These are phyloP conservation scores for Albophoma yamanashiensis DNA, from an alignment of 2,329 filamentous ascomycete species.

Conservation along the genomic window DNA sequence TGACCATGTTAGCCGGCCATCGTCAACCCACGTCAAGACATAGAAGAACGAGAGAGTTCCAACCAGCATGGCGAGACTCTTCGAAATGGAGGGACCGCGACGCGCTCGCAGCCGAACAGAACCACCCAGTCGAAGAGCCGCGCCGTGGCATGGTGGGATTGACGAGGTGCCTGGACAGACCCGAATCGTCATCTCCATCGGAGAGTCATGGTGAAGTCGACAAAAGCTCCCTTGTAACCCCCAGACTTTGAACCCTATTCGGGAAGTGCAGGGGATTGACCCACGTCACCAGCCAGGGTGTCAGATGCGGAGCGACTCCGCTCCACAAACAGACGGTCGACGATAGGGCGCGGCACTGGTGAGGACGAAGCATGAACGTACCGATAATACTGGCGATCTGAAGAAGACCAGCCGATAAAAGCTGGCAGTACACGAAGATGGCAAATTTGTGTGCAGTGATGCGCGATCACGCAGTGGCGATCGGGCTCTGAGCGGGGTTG, in stretches of 20 bases:
- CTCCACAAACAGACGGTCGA: not conserved
- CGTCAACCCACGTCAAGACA: not conserved
- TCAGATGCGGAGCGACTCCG: conserved; percentile 7
- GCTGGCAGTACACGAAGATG: not conserved
- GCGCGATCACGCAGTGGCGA: not conserved
- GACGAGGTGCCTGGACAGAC: not conserved
- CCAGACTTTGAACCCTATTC: not conserved
- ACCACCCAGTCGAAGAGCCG: not conserved
- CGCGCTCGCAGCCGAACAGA: not conserved
- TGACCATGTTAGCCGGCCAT: not conserved
- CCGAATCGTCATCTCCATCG: not conserved
- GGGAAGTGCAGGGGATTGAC: not conserved
- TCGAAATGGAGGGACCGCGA: not conserved
- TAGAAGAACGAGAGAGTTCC: not conserved
- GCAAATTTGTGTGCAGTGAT: not conserved
- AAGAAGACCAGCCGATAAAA: not conserved
- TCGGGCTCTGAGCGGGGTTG: not conserved
- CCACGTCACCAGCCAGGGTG: conserved; percentile 1
- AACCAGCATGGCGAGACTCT: not conserved
- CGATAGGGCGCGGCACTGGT: not conserved
- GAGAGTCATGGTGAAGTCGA: not conserved
- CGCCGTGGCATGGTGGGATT: not conserved
- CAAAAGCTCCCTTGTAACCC: not conserved
- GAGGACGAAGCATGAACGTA: conserved; percentile 1
- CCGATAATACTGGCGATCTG: not conserved